Evolutionary conservation across 768 basidiomycete species (phyloP).

Genomic region (Steccherinum ochraceum): DNA sequence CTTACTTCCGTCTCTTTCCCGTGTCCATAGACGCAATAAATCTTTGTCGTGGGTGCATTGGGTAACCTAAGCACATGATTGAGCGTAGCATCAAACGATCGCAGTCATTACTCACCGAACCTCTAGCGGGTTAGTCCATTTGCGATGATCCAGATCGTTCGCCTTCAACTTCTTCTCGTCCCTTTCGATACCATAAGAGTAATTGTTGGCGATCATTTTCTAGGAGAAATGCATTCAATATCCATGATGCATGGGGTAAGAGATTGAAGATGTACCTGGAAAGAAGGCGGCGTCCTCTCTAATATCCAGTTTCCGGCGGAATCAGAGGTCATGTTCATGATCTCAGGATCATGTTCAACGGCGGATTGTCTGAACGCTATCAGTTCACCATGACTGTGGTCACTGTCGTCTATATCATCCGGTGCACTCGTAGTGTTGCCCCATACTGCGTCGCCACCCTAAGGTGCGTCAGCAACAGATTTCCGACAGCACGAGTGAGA

Average conservation of each 20-base stretch:
- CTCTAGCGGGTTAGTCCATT: slow-evolving; percentile 93
- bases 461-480: too few relatives aligned
- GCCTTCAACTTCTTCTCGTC: slow-evolving; percentile 54
- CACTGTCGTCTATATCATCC: slow-evolving; percentile 55
- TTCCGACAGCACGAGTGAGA: background rate
- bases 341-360: slow-evolving; percentile 10
- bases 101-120: slow-evolving; percentile 39
- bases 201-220: slow-evolving; percentile 82
- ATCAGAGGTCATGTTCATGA: slow-evolving; percentile 69
- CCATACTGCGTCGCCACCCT: slow-evolving; percentile 86
- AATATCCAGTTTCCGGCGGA: slow-evolving; percentile 77
- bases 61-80: slow-evolving; percentile 51
- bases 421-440: slow-evolving; percentile 71
- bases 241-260: too few relatives aligned
- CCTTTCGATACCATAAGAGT: slow-evolving; percentile 83
- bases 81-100: background rate
- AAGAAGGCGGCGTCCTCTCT: slow-evolving; percentile 73
- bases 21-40: slow-evolving; percentile 90
- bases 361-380: slow-evolving; percentile 62
- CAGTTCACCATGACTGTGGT: slow-evolving; percentile 73
- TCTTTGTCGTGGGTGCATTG: slow-evolving; percentile 84
- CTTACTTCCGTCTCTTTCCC: slow-evolving; percentile 92
- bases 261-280: slow-evolving; percentile 46
- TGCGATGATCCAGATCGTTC: slow-evolving; percentile 70
- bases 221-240: too few relatives aligned